Evolutionary conservation across 768 basidiomycete genomes (phyloP), one percentile per base, ranked within the genome.

Genomic region (Tricholoma hemisulphureum): DNA sequence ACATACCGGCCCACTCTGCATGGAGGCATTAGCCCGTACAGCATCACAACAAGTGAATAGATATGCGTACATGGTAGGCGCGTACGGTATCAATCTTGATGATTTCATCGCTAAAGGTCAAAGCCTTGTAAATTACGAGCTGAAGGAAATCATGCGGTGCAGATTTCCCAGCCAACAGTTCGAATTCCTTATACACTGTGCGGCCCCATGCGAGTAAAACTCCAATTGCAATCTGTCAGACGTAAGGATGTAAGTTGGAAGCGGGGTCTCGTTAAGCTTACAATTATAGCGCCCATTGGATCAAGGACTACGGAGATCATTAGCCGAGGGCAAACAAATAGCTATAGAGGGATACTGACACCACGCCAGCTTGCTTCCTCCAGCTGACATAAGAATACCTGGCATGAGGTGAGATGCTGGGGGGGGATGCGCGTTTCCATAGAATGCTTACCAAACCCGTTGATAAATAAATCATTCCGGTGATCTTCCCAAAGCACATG

Each of bases 401-500:
- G 62, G 41, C 52, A 53, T 31, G 59, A 35, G 24, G 53, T 48
- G 20, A 60, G 24, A 58, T 61, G 29, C 20, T 43, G 53, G 51
- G 41, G 61, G 11, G 48, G 43, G 31, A 26, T 16, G 34, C 29
- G 24, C 26, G 16, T 57, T 31, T 26, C n/a, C n/a, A n/a, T n/a
- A n/a, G n/a, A 48, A 26, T 3, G 55, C 79, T 31, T 59, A 88
- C 88, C 88, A 59, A 91, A 89, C 23, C 81, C 76, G 65, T 94
- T 94, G 68, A 93, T 86, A 68, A 85, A 91, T n/a, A 94, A 69
- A 66, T 96, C 96, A 65, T 95, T 98, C 63, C 95, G 80, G 62
- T 98, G 95, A 68, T 98, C 96, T 71, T 97, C 92, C 94, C 93
- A 98, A 26, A 97, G 81, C n/a, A 97, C 85, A 46, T 84, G 83